A percentile compares a stretch with the other conserved stretches of the same genome.
These are phyloP conservation scores for Echria macrotheca DNA, from an alignment of 495 filamentous ascomycete genomes.

Conservation along the genomic window DNA sequence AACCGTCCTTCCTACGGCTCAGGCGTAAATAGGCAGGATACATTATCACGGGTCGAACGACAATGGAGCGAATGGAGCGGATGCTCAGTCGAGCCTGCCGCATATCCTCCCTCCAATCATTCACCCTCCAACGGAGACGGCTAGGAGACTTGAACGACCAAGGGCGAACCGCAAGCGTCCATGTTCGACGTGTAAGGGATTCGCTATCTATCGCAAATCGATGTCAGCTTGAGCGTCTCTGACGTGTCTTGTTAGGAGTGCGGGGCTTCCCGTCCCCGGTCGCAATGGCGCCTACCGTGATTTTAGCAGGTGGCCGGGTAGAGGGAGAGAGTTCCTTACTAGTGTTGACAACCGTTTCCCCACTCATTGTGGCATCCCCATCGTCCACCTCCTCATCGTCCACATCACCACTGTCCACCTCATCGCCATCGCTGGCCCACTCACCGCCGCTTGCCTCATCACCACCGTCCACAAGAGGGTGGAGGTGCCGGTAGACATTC, in stretches of 20 bases:
- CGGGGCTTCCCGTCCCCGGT: neutral
- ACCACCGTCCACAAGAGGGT: neutral
- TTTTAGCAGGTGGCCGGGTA: constrained; percentile 4
- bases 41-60: no score
- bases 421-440: constrained; percentile 3
- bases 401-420: neutral
- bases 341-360: constrained; percentile 3
- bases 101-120: no score
- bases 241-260: constrained; percentile 6
- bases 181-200: no score
- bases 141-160: no score
- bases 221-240: neutral
- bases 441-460: constrained; percentile 1
- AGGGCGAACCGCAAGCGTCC: no score
- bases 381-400: constrained; percentile 4
- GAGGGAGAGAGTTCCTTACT: constrained; percentile 5
- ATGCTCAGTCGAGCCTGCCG: no score
- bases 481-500: neutral
- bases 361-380: constrained; percentile 7
- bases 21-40: no score
- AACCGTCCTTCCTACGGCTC: no score
- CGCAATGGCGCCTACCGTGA: constrained; percentile 1
- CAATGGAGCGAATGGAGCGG: no score
- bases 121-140: no score
- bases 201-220: no score